These are phyloP conservation scores for Ophiostoma sp. DNA, from an alignment of 2,329 filamentous ascomycete genomes.

Conservation along the genomic window DNA sequence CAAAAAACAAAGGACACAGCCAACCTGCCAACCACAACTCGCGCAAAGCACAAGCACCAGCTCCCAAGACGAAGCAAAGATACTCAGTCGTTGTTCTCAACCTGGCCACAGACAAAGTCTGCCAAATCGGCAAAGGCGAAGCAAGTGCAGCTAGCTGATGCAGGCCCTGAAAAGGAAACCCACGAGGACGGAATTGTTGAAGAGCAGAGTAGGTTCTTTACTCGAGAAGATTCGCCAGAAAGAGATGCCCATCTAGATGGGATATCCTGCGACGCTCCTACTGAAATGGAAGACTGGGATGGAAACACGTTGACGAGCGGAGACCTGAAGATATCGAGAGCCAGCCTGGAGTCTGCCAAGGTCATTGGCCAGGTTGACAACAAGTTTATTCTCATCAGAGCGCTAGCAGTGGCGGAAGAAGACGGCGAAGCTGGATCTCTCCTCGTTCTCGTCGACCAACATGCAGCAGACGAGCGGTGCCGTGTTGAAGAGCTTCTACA, in stretches of 20 bases:
- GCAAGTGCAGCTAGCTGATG: neutral
- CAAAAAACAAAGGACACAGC: neutral
- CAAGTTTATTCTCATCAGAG: slow-evolving; percentile 80
- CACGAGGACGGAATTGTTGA: neutral
- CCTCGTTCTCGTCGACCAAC: slow-evolving; percentile 83
- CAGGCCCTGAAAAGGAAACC: neutral
- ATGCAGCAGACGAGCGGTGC: slow-evolving; percentile 88
- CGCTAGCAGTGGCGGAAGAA: slow-evolving; percentile 38
- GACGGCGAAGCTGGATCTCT: slow-evolving; percentile 34
- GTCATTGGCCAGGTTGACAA: slow-evolving; percentile 81
- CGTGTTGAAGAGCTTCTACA: slow-evolving; percentile 72
- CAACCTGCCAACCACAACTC: neutral
- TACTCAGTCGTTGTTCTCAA: slow-evolving; percentile 6
- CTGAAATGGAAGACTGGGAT: slow-evolving; percentile 8
- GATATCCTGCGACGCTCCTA: neutral
- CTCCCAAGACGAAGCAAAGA: neutral
- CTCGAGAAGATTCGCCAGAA: neutral
- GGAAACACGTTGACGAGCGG: neutral
- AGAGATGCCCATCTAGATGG: neutral
- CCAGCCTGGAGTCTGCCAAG: slow-evolving; percentile 58
- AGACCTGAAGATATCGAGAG: slow-evolving; percentile 57
- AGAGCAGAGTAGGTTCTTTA: slow-evolving; percentile 19
- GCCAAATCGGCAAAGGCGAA: neutral
- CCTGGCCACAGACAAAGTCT: slow-evolving; percentile 25
- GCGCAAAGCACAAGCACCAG: neutral